Conservation (phyloP, 1,284 basidiomycete species). For the Heliocybe sulcata region DNA sequence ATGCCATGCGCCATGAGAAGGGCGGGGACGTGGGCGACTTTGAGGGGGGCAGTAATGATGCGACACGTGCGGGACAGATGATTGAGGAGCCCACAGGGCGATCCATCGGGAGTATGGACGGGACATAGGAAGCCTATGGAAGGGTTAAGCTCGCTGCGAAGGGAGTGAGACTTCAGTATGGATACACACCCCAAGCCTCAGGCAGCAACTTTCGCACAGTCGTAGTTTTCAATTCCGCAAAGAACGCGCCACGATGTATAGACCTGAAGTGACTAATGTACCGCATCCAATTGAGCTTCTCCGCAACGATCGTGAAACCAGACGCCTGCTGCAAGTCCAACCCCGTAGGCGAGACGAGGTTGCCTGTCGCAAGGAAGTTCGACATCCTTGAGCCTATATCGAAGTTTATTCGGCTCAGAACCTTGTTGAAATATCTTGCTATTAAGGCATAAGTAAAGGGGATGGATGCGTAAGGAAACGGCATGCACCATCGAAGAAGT, state of each 20-base stretch:
- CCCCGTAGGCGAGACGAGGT: constrained; percentile 90
- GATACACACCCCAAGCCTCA: constrained; percentile 89
- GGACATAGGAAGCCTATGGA: constrained; percentile 89
- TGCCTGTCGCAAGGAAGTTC: constrained; percentile 97
- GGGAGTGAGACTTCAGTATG: too few species aligned
- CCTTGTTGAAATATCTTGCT: constrained; percentile 83
- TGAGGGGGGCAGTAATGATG: constrained; percentile 77
- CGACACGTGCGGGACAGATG: constrained; percentile 94
- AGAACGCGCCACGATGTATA: constrained; percentile 99
- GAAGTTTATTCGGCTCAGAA: constrained; percentile 77
- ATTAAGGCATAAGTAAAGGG: constrained; percentile 8
- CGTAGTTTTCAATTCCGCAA: constrained; percentile 98
- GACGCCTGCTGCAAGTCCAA: constrained; percentile 96
- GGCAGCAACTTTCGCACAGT: constrained; percentile 95
- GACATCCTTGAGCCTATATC: constrained; percentile 89
- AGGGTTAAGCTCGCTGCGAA: neutral
- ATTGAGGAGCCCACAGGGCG: constrained; percentile 96
- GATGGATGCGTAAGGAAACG: neutral
- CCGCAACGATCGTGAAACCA: constrained; percentile 97
- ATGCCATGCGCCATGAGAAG: constrained; percentile 90
- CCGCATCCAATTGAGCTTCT: constrained; percentile 98
- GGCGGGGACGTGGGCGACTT: constrained; percentile 74
- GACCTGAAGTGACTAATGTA: constrained; percentile 99
- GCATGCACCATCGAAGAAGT: constrained; percentile 80
- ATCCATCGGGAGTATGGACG: constrained; percentile 97